Evolutionary conservation across 2,329 filamentous ascomycete species (phyloP).

Genomic region (Verticillium tricorpus): DNA sequence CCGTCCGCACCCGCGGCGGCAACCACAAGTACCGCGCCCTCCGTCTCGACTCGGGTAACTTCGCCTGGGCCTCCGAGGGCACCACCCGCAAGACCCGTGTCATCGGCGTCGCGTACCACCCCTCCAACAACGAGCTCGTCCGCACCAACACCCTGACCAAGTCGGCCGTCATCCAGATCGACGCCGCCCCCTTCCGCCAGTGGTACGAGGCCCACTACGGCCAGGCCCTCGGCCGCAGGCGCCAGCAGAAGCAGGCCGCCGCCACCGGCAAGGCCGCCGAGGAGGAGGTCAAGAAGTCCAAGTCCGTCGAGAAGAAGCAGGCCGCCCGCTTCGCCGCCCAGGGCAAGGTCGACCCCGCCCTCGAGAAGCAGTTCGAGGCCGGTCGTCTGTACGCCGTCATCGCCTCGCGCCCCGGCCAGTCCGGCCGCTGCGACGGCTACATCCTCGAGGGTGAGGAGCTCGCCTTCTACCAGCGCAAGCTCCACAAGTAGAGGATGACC

Average conservation of each 20-base stretch:
- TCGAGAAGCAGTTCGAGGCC: conserved; percentile 99
- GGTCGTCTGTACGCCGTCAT: conserved; percentile 95
- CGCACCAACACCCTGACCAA: conserved; percentile 99
- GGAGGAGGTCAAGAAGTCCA: conserved; percentile 86
- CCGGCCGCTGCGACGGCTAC: conserved; percentile 94
- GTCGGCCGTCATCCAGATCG: conserved; percentile 97
- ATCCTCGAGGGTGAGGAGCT: conserved; percentile 99
- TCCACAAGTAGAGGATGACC: conserved; percentile 79
- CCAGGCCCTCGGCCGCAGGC: conserved; percentile 78
- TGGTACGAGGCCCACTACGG: conserved; percentile 99
- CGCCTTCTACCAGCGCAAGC: conserved; percentile 99
- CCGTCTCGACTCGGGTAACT: conserved; percentile 98
- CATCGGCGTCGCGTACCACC: conserved; percentile 97
- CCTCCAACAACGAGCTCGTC: conserved; percentile 99
- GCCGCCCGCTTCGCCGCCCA: conserved; percentile 71
- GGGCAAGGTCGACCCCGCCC: conserved; percentile 87
- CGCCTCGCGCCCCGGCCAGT: conserved; percentile 91
- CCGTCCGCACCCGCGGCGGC: conserved; percentile 93
- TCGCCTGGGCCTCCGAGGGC: conserved; percentile 98
- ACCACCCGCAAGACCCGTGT: conserved; percentile 98
- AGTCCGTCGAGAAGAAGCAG: conserved; percentile 95
- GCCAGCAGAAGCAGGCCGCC: conserved; percentile 72
- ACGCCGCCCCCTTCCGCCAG: conserved; percentile 97
- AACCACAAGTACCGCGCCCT: conserved; percentile 99
- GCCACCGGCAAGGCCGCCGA: conserved; percentile 54